Evolutionary conservation across 306 rosid genomes (phyloP).

Genomic region (Malus domestica): DNA sequence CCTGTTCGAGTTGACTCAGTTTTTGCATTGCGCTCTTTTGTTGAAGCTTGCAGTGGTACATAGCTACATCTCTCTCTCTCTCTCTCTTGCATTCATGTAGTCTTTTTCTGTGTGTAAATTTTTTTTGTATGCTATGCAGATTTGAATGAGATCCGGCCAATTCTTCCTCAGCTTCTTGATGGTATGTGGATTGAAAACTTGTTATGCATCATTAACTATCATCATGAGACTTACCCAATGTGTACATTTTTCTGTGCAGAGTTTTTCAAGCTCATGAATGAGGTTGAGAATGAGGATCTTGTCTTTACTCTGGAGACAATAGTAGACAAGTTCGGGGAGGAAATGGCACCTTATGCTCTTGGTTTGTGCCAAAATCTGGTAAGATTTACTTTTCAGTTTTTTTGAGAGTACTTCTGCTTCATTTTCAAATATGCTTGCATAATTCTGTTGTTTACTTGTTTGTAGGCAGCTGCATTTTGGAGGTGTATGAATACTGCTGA

Average conservation of each 20-base stretch:
- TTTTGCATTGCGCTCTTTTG: constrained; percentile 85
- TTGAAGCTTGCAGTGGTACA: constrained; percentile 87
- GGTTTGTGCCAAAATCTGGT: constrained; percentile 93
- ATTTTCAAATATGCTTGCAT: not conserved
- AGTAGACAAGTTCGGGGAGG: constrained; percentile 96
- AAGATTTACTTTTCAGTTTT: constrained; percentile 13
- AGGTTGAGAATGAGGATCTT: constrained; percentile 95
- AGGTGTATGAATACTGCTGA: constrained; percentile 93
- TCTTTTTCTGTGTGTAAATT: not conserved
- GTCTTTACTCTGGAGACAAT: constrained; percentile 96
- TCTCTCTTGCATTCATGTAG: not conserved
- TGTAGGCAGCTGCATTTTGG: constrained; percentile 88
- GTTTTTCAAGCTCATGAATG: constrained; percentile 93
- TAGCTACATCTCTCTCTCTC: not conserved
- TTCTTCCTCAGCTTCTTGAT: constrained; percentile 89
- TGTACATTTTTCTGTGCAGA: constrained; percentile 39
- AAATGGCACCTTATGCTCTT: constrained; percentile 96
- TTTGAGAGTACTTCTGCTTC: not conserved
- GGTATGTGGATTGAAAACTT: constrained; percentile 45
- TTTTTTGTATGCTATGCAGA: constrained; percentile 39
- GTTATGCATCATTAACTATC: not conserved
- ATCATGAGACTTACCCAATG: constrained; percentile 15
- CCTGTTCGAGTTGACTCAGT: constrained; percentile 98
- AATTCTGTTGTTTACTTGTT: not conserved
- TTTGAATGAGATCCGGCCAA: constrained; percentile 83